Base-by-base conservation (phyloP, 257 asterid species). In the Solanum neorickii region DNA sequence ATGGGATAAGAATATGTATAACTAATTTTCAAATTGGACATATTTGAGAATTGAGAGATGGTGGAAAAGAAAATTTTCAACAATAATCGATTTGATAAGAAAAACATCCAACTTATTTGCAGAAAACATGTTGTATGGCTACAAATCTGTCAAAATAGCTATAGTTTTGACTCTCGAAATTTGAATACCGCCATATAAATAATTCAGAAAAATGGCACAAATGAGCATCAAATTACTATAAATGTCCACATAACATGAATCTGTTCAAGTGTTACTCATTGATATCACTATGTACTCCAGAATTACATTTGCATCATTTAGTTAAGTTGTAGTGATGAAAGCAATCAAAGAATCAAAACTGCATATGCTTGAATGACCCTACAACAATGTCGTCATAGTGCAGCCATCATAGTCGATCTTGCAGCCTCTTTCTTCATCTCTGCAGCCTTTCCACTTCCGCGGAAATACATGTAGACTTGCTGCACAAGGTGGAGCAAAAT, bases 371-470 rank as follows among this genome's bases (percentile, higher is more conserved):
- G 25, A 12, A 11, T 27, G 75, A n/a, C 18, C 69, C 83, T 62
- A 46, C 37, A 74, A 5, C 21, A 18, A 16, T 44, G 69, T 90
- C 87, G 33, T 90, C 84, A 91, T 31, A 90, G 73, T 56, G 93
- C 89, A 77, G 93, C 88, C 93, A 91, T 88, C 91, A 91, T 84
- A 29, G 93, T 90, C 59, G 91, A 82, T 72, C 96, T 91, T 42
- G 95, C 98, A 90, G 99, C 99, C 86, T 95, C 96, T 3, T 95
- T 94, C 93, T 92, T 94, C 94, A 95, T 91, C 93, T 95, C 94
- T 74, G 95, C 94, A 14, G 98, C 98, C 91, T 94, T 94, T 59
- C 99, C 99, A 70, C 98, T 97, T 90, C 99, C 99, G 74, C 99
- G 94, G 93, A 97, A 97, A 89, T 97, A 95, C 93, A 89, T 87